A percentile compares a stretch with the other conserved stretches of the same genome.
These are phyloP conservation scores for Keithomyces neogunnii DNA, from an alignment of 2,329 filamentous ascomycete species.

Conservation along the genomic window DNA sequence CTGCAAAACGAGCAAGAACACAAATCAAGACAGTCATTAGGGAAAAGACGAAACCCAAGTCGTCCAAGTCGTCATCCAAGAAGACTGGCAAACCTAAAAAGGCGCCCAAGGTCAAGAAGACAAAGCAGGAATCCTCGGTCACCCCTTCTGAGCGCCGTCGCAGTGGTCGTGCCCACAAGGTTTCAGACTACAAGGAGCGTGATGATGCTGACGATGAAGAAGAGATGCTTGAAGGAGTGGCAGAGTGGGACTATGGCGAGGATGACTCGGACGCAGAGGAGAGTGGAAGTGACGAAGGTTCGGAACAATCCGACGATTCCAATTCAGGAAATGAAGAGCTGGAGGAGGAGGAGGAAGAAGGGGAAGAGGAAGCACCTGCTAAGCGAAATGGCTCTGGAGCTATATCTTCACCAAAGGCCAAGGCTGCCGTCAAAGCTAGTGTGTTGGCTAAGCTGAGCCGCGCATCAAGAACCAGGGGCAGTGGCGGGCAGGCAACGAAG, in stretches of 20 bases:
- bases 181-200: constrained; percentile 45
- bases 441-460: constrained; percentile 13
- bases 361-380: constrained; percentile 12
- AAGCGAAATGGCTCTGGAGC: constrained; percentile 18
- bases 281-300: constrained; percentile 12
- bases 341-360: constrained; percentile 8
- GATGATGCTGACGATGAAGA: constrained; percentile 50
- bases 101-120: constrained; percentile 23
- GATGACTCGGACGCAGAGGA: constrained; percentile 24
- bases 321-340: constrained; percentile 10
- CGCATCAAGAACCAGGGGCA: constrained; percentile 16
- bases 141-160: constrained; percentile 42
- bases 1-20: constrained; percentile 27
- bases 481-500: constrained; percentile 17
- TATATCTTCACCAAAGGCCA: constrained; percentile 13
- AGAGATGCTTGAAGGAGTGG: constrained; percentile 53
- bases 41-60: constrained; percentile 29
- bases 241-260: constrained; percentile 47
- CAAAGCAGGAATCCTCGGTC: constrained; percentile 16
- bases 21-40: constrained; percentile 28
- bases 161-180: constrained; percentile 41
- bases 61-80: constrained; percentile 22
- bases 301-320: constrained; percentile 7
- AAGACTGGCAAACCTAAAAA: constrained; percentile 18
- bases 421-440: constrained; percentile 16